These are phyloP conservation scores for Cladosporium sp. DNA, from an alignment of 2,329 filamentous ascomycete genomes.

Conservation along the genomic window DNA sequence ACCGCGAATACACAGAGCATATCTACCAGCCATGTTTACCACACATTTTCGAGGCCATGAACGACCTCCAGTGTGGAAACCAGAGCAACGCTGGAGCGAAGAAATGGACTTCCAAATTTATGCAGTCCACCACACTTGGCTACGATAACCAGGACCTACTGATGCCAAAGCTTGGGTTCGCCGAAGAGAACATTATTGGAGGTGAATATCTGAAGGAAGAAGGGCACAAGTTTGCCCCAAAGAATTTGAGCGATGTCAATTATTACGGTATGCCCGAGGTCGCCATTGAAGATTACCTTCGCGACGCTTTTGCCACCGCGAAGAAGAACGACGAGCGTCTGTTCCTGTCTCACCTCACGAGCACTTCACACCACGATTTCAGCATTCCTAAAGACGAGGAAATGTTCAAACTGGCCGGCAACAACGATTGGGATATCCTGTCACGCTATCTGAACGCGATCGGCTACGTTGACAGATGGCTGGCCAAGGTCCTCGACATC, in stretches of 20 bases:
- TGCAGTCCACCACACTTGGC: conserved; percentile 38
- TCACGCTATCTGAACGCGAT: conserved; percentile 42
- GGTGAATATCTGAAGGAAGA: conserved; percentile 28
- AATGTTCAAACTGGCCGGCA: not conserved
- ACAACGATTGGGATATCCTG: conserved; percentile 20
- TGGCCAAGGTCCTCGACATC: conserved; percentile 36
- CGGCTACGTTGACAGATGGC: conserved; percentile 38
- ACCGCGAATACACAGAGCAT: conserved; percentile 33
- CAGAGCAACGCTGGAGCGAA: conserved; percentile 4
- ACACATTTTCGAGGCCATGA: conserved; percentile 36
- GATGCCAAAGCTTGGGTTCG: conserved; percentile 36
- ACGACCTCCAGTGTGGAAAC: conserved; percentile 24
- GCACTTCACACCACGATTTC: conserved; percentile 44
- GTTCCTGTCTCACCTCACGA: conserved; percentile 36
- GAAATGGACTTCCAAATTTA: conserved; percentile 17
- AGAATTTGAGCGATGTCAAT: conserved; percentile 31
- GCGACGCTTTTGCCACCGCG: conserved; percentile 32
- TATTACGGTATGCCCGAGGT: conserved; percentile 44
- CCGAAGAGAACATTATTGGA: conserved; percentile 28
- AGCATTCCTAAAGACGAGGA: conserved; percentile 27
- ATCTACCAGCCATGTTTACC: conserved; percentile 41
- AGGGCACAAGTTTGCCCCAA: conserved; percentile 6
- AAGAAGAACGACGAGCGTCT: conserved; percentile 30
- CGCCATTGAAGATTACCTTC: conserved; percentile 38
- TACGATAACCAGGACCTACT: conserved; percentile 36